Base-by-base conservation (phyloP, 148 eudicot genomes). In the Vaccinium myrtillus region DNA sequence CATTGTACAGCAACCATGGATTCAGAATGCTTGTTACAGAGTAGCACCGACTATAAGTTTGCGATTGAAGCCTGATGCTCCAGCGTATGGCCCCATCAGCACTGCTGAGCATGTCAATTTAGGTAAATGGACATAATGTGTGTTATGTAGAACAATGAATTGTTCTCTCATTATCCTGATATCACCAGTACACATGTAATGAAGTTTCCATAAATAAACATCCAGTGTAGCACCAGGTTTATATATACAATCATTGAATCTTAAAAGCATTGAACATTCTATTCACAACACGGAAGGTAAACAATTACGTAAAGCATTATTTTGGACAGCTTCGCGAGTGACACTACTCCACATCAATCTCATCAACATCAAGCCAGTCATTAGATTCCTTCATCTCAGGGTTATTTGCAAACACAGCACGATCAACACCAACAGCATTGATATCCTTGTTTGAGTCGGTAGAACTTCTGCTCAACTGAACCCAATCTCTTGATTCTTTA, bases 311-410 rank as follows among this genome's bases (percentile, higher is more conserved):
- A 58, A 59, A 25, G 65, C 83, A 74, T 21, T 0, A 81, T 58
- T 30, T 73, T 12, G 58, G 39, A 75, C n/a, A 51, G 18, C 21
- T 50, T n/a, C 23, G 25, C 6, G 12, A 2, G 77, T 14, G 48
- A 82, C 61, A 82, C 85, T 81, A 93, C 84, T 91, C 90, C 83
- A 87, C 89, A 82, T 89, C 93, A 79, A 90, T 86, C 75, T 91
- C 92, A 61, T 93, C 92, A 77, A 91, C 75, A 85, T 90, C 93
- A 79, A 91, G 92, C 93, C 92, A 93, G 83, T 87, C 92, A 67
- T 82, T 92, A 15, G 93, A 89, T 79, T 91, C 94, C 84, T 92
- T 92, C 12, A 83, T 83, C 84, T 90, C 88, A 36, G 87, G 85
- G 80, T 83, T 79, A 79, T 82, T 79, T 55, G 81, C 75, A 3